Percentiles rank a stretch among this genome's conserved stretches.
These are phyloP conservation scores for Pseudofabraea citricarpa DNA, from an alignment of 2,329 filamentous ascomycete species.

Conservation along the genomic window DNA sequence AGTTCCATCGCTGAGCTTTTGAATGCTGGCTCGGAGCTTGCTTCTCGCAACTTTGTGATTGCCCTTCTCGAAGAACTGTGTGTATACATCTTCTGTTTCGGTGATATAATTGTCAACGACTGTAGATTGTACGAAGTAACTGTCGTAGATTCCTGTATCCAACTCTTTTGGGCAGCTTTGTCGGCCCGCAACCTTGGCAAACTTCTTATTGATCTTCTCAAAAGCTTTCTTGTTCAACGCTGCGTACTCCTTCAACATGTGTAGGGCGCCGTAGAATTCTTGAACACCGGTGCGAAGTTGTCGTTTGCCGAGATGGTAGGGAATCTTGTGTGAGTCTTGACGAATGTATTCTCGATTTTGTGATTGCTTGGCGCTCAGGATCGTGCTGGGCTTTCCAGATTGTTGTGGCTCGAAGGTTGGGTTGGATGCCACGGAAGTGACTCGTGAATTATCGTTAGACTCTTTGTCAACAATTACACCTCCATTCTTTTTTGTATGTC, in stretches of 20 bases:
- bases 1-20: conserved; percentile 51
- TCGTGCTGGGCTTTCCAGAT: no score
- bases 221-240: conserved; percentile 89
- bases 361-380: background rate
- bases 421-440: background rate
- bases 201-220: conserved; percentile 98
- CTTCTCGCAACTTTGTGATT: conserved; percentile 88
- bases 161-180: background rate
- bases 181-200: conserved; percentile 64
- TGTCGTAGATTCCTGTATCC: conserved; percentile 67
- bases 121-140: conserved; percentile 89
- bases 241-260: conserved; percentile 87
- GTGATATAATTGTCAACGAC: conserved; percentile 75
- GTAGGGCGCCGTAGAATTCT: conserved; percentile 88
- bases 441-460: background rate
- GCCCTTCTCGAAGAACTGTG: conserved; percentile 88
- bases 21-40: conserved; percentile 73
- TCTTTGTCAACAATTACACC: no score
- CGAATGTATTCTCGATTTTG: conserved; percentile 44
- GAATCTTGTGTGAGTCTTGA: conserved; percentile 55
- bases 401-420: no score
- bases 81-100: conserved; percentile 84
- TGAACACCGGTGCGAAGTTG: conserved; percentile 89
- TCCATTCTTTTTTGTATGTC: background rate
- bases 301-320: conserved; percentile 82